Evolutionary conservation across 1,139 yeast species (phyloP).

Genomic region (Sugiyamaella pinicola): DNA sequence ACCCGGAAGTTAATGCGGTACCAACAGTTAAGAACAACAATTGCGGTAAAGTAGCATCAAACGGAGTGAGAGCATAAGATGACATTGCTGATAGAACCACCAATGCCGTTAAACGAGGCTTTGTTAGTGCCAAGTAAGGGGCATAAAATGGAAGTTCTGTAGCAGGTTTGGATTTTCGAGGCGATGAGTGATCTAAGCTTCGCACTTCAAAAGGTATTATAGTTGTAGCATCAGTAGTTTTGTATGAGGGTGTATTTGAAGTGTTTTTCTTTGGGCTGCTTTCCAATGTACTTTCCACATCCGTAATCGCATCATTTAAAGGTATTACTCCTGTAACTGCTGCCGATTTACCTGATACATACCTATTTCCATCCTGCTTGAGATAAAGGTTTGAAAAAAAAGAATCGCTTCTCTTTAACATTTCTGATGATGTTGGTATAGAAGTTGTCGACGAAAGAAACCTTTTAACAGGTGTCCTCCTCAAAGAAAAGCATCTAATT

Average conservation of each 20-base stretch:
- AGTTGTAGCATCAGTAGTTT: too few species aligned
- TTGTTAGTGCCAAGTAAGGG: conserved; percentile 72
- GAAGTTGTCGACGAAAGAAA: background rate
- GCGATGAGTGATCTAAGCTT: conserved; percentile 15
- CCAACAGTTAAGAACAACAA: conserved; percentile 77
- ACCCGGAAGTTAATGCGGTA: conserved; percentile 83
- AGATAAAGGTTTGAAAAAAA: conserved; percentile 7
- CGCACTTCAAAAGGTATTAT: conserved; percentile 15
- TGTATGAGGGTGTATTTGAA: too few species aligned
- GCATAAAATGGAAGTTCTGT: conserved; percentile 23
- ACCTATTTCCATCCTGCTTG: background rate
- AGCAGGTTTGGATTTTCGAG: conserved; percentile 6
- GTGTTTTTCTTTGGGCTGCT: too few species aligned
- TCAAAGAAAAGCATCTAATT: background rate
- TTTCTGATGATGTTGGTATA: background rate
- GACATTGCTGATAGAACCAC: conserved; percentile 92
- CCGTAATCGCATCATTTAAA: conserved; percentile 6
- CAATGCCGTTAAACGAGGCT: conserved; percentile 83
- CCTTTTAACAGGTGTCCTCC: background rate
- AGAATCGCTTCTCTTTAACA: background rate
- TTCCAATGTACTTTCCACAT: too few species aligned
- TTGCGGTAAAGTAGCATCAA: conserved; percentile 68
- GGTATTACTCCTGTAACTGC: conserved; percentile 5
- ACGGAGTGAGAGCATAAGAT: conserved; percentile 89
- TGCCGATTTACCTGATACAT: conserved; percentile 5